These are phyloP conservation scores for Talaromyces sp. DNA, from an alignment of 2,329 filamentous ascomycete genomes.

Conservation along the genomic window DNA sequence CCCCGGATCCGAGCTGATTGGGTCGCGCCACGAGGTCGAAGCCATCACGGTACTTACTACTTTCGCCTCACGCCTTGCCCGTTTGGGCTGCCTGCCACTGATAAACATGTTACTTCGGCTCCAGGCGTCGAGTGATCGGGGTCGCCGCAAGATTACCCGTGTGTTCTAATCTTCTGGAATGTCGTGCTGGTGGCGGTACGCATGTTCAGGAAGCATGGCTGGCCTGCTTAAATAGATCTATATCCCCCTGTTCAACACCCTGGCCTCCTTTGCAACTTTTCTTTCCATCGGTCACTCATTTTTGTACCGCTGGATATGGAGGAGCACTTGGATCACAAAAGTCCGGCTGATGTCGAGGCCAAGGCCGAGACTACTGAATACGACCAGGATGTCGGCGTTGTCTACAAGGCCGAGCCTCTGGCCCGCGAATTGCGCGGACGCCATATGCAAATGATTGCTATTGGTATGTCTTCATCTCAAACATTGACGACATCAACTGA, in stretches of 20 bases:
- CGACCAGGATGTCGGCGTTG: not conserved
- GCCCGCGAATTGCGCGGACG: slow-evolving; percentile 24
- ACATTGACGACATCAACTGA: not conserved
- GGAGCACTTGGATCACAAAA: not conserved
- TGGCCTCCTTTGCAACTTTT: not conserved
- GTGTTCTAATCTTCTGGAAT: not conserved
- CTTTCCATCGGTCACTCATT: not conserved
- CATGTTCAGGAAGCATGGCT: not conserved
- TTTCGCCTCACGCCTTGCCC: not conserved
- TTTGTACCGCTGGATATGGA: not conserved
- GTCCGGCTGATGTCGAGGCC: not conserved
- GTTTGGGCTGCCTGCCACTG: not conserved
- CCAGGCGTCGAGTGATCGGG: not conserved
- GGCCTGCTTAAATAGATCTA: not conserved
- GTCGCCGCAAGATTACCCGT: not conserved
- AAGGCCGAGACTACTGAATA: not conserved
- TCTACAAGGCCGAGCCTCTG: slow-evolving; percentile 11
- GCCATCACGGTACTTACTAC: not conserved
- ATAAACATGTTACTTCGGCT: not conserved
- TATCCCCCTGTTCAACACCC: not conserved
- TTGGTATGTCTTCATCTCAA: slow-evolving; percentile 18
- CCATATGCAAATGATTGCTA: slow-evolving; percentile 38
- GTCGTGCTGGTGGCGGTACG: not conserved
- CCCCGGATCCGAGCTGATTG: not conserved
- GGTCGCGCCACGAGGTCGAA: not conserved